phyloP scores from a whole-genome alignment of 371 early-diverging fungal genomes.

The Lichtheimia hyalospora region DNA sequence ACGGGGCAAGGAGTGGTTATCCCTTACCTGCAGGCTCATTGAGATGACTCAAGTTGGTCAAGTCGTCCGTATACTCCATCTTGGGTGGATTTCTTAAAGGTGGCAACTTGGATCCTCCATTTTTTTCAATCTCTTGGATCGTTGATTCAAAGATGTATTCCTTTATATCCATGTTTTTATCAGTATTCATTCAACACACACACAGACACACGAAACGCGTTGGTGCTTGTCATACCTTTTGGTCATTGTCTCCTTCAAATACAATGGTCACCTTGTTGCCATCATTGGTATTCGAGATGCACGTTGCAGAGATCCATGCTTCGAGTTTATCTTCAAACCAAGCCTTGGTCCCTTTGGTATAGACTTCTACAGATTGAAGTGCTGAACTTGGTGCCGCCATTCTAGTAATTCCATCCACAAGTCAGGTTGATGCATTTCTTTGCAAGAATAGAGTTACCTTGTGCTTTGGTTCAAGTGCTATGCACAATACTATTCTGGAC shows the following conservation, averaged over 20 bases:
- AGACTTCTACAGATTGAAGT: conserved; percentile 52
- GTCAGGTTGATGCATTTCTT: too few relatives aligned
- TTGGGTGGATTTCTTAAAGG: conserved; percentile 90
- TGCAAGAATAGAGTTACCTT: too few relatives aligned
- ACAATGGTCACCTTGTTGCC: conserved; percentile 55
- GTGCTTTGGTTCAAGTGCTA: too few relatives aligned
- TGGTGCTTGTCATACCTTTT: conserved; percentile 34
- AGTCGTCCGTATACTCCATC: conserved; percentile 88
- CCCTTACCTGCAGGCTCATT: conserved; percentile 87
- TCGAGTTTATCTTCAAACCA: conserved; percentile 86
- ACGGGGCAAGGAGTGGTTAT: not conserved
- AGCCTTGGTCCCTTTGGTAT: conserved; percentile 73
- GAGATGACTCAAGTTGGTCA: conserved; percentile 88
- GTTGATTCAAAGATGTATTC: conserved; percentile 76
- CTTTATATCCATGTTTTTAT: conserved; percentile 32
- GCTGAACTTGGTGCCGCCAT: conserved; percentile 9
- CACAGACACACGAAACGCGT: not conserved
- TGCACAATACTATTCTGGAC: too few relatives aligned
- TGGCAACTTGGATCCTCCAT: conserved; percentile 70
- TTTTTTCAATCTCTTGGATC: conserved; percentile 63
- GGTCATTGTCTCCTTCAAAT: conserved; percentile 59
- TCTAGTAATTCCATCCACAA: not conserved
- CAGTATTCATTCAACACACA: not conserved
- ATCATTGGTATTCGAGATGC: conserved; percentile 49
- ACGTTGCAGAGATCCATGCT: conserved; percentile 77